Base-by-base conservation (phyloP, 2,329 filamentous ascomycete species). In the Penicillium brevicompactum region DNA sequence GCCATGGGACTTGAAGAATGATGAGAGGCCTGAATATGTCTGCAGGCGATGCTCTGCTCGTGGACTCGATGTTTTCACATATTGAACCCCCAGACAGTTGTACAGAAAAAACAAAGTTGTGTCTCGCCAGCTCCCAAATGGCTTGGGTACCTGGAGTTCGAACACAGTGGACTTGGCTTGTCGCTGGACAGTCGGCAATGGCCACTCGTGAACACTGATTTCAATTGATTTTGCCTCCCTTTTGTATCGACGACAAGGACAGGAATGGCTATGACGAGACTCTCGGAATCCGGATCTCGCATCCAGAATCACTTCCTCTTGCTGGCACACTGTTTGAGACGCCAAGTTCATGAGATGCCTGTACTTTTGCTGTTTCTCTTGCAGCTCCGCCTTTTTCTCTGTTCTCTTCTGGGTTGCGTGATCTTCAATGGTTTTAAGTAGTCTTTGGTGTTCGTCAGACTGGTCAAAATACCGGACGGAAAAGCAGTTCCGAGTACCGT, bases 161-260 rank as follows among this genome's bases (percentile, higher is more conserved):
- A 87, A 87, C 0, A 86, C 72, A 0, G 76, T 74, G 0, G 80
- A 72, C 53, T 81, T 78, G 0, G 74, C 73, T 10, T 73, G 27
- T 0, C 56, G 5, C 0, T 42, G 0, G 0, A 73, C 14, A 0
- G 41, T 30, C 0, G 83, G 78, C 0, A 87, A 69, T 0, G 84
- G 84, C 82, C 82, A 86, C 62, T 87, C 84, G 58, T 84, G 74
- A 8, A 83, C 64, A 0, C 41, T 0, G 7, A 88, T 85, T 0
- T 24, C 37, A 0, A 87, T 53, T 0, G 3, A 2, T 0, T 72
- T 44, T 0, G 82, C 81, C n/a, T 66, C 1, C 0, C 5, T 4
- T 3, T 59, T 42, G 0, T 71, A 56, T 0, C 2, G 1, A 59
- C 81, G 85, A 49, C 72, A 76, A 1, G 2, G 1, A 52, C 80